Evolutionary conservation across 129 eudicot species (phyloP).

Genomic region (Tagetes erecta): DNA sequence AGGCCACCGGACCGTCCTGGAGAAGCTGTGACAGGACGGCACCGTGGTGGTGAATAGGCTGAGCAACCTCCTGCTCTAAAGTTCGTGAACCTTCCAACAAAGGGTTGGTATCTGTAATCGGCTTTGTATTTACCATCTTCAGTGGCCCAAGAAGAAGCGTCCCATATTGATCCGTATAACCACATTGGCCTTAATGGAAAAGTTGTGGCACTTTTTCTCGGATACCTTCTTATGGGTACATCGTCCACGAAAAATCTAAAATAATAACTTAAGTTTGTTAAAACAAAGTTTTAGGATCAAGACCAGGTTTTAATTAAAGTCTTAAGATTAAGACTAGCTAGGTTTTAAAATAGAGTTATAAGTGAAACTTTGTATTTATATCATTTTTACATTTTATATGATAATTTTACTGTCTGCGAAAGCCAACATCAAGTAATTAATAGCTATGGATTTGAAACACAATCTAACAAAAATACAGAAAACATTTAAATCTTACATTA

Average conservation of each 20-base stretch:
- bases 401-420: no score
- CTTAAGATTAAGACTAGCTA: no score
- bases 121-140: slow-evolving; percentile 65
- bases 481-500: slow-evolving; percentile 40
- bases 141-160: slow-evolving; percentile 17
- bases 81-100: slow-evolving; percentile 46
- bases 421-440: neutral
- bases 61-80: slow-evolving; percentile 54
- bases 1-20: slow-evolving; percentile 68
- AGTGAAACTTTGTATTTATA: neutral
- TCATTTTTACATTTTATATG: no score
- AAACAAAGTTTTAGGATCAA: neutral
- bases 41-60: slow-evolving; percentile 48
- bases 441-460: neutral
- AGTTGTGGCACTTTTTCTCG: slow-evolving; percentile 47
- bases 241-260: slow-evolving; percentile 58
- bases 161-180: slow-evolving; percentile 62
- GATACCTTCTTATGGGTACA: slow-evolving; percentile 57
- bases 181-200: slow-evolving; percentile 61
- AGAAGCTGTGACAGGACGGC: slow-evolving; percentile 77
- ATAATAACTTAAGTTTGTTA: neutral
- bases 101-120: slow-evolving; percentile 52
- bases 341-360: neutral
- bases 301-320: no score
- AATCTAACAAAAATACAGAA: neutral